phyloP scores from a whole-genome alignment of 495 filamentous ascomycete species.

The Extremus antarcticus region DNA sequence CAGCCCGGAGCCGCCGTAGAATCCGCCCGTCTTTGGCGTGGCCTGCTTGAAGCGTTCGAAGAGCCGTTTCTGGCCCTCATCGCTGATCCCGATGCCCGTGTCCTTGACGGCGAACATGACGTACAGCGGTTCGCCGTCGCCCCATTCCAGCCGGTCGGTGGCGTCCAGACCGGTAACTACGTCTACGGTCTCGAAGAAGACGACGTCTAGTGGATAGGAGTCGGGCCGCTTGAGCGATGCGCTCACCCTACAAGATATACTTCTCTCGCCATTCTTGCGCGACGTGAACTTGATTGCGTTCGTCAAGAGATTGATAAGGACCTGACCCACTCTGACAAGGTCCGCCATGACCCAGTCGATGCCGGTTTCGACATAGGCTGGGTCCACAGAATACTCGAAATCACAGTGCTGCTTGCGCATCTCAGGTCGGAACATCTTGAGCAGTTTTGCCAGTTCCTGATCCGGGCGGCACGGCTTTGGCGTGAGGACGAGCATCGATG shows the following conservation, averaged over 20 bases:
- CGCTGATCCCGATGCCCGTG: slow-evolving; percentile 30
- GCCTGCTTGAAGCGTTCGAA: slow-evolving; percentile 31
- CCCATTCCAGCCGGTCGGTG: slow-evolving; percentile 25
- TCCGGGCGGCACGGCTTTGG: slow-evolving; percentile 23
- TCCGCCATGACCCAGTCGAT: slow-evolving; percentile 29
- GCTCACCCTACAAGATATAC: slow-evolving; percentile 23
- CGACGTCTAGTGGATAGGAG: slow-evolving; percentile 26
- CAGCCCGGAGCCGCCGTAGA: slow-evolving; percentile 31
- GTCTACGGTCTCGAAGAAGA: slow-evolving; percentile 24
- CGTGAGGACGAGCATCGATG: slow-evolving; percentile 28
- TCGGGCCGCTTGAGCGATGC: slow-evolving; percentile 24
- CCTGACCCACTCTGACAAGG: slow-evolving; percentile 26
- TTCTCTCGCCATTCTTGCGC: slow-evolving; percentile 20
- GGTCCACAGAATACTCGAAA: slow-evolving; percentile 25
- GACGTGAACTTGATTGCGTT: slow-evolving; percentile 31
- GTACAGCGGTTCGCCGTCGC: slow-evolving; percentile 23
- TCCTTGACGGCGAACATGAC: slow-evolving; percentile 30
- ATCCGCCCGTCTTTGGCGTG: slow-evolving; percentile 30
- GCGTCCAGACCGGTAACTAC: slow-evolving; percentile 22
- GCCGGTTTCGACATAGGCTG: slow-evolving; percentile 20
- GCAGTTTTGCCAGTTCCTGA: slow-evolving; percentile 18
- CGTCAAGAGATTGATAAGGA: slow-evolving; percentile 31
- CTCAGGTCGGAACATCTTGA: slow-evolving; percentile 30
- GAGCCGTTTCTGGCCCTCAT: slow-evolving; percentile 23
- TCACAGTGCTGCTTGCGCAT: slow-evolving; percentile 24